A percentile compares a stretch with the other conserved stretches of the same genome.
These are phyloP conservation scores for Curvularia verruculosa DNA, from an alignment of 2,329 filamentous ascomycete genomes.

Conservation along the genomic window DNA sequence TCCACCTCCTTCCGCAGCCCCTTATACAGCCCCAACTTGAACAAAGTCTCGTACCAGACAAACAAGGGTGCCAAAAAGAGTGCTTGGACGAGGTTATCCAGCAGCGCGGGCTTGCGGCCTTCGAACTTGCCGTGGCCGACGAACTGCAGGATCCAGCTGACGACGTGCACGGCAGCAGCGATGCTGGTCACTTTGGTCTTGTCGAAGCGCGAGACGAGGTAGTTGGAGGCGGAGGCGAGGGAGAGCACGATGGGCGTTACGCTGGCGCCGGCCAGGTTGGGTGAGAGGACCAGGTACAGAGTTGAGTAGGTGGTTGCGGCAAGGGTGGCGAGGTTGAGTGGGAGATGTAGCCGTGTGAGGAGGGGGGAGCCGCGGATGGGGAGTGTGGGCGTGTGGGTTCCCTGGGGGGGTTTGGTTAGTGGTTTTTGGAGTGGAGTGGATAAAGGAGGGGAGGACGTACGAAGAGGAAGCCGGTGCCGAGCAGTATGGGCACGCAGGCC, in stretches of 20 bases:
- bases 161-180: conserved; percentile 70
- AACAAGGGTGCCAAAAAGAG: conserved; percentile 93
- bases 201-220: conserved; percentile 66
- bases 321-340: conserved; percentile 55
- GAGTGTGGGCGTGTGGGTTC: conserved; percentile 61
- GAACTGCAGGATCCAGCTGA: conserved; percentile 87
- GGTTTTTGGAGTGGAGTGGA: background rate
- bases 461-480: conserved; percentile 72
- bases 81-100: conserved; percentile 91
- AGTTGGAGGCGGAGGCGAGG: conserved; percentile 75
- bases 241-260: conserved; percentile 76
- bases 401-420: conserved; percentile 48
- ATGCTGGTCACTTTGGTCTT: conserved; percentile 62
- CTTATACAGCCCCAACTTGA: conserved; percentile 81
- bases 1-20: conserved; percentile 55
- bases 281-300: conserved; percentile 91
- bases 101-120: conserved; percentile 80
- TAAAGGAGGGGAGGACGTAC: conserved; percentile 57
- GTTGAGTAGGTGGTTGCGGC: conserved; percentile 68
- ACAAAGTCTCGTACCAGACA: conserved; percentile 93
- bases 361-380: conserved; percentile 39
- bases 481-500: conserved; percentile 75
- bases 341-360: conserved; percentile 45
- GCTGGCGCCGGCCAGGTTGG: conserved; percentile 75
- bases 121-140: conserved; percentile 89